Conservation (phyloP, 2,329 filamentous ascomycete genomes). For the Diaporthe sp. region DNA sequence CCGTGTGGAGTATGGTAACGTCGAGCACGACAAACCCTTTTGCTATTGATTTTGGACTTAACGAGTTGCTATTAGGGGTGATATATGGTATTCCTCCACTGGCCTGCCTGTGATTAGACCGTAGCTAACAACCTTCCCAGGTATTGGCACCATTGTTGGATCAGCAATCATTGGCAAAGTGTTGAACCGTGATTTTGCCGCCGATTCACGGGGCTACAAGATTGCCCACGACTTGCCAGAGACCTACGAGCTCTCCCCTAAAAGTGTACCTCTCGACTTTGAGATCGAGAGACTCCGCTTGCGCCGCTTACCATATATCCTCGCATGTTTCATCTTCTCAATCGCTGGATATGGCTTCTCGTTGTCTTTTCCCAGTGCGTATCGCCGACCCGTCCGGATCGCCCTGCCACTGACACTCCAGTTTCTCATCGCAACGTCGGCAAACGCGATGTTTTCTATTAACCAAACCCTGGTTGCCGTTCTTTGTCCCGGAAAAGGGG, state of each 20-base stretch:
- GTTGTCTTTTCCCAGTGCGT: too few relatives aligned
- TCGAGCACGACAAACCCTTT: conserved; percentile 51
- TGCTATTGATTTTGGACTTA: conserved; percentile 45
- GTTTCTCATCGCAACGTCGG: too few relatives aligned
- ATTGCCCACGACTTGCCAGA: conserved; percentile 43
- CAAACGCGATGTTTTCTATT: too few relatives aligned
- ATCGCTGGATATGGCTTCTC: too few relatives aligned
- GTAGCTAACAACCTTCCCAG: neutral
- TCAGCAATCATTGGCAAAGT: conserved; percentile 52
- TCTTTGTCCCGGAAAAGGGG: too few relatives aligned
- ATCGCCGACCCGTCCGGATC: too few relatives aligned
- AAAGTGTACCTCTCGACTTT: conserved; percentile 48
- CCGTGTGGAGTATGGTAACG: conserved; percentile 61
- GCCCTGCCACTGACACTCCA: too few relatives aligned
- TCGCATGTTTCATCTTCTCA: too few relatives aligned
- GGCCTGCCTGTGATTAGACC: fast-evolving
- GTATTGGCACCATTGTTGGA: conserved; percentile 52
- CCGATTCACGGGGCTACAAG: conserved; percentile 42
- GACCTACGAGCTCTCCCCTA: conserved; percentile 39
- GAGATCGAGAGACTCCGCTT: conserved; percentile 54
- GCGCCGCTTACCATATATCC: too few relatives aligned
- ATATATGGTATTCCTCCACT: conserved; percentile 35
- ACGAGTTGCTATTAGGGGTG: conserved; percentile 40
- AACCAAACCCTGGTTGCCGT: too few relatives aligned
- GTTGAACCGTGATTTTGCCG: conserved; percentile 51